phyloP scores from a whole-genome alignment of 2,329 filamentous ascomycete species.

The Aspergillus quadrilineatus region DNA sequence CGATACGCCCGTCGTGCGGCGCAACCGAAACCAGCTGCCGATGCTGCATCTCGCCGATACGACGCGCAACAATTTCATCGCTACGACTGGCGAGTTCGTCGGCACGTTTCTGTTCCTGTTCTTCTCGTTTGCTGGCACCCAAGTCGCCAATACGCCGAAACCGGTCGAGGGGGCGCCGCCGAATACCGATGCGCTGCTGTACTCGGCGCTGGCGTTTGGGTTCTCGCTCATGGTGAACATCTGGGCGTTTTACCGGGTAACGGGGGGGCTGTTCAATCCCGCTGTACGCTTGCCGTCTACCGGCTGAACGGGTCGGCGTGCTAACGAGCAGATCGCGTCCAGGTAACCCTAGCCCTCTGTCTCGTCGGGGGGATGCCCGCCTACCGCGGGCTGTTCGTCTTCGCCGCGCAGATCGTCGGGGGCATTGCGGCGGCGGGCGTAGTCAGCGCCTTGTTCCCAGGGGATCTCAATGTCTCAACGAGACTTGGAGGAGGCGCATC shows the following conservation, averaged over 20 bases:
- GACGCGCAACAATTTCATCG: constrained; percentile 47
- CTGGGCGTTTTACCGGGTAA: constrained; percentile 56
- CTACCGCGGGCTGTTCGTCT: neutral
- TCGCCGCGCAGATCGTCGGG: neutral
- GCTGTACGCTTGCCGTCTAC: constrained; percentile 30
- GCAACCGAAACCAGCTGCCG: constrained; percentile 26
- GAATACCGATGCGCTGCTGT: constrained; percentile 41
- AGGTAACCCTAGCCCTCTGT: neutral
- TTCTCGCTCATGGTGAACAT: constrained; percentile 53
- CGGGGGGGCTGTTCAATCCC: constrained; percentile 54
- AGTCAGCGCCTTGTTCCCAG: neutral
- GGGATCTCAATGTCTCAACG: neutral
- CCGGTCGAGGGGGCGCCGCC: constrained; percentile 33
- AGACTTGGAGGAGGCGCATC: neutral
- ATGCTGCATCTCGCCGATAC: constrained; percentile 37
- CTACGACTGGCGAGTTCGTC: constrained; percentile 51
- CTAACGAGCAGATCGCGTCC: neutral
- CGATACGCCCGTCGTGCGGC: neutral
- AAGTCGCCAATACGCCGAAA: constrained; percentile 45
- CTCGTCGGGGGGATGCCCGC: neutral
- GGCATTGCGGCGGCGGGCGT: neutral
- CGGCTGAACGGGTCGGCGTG: neutral
- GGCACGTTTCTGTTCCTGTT: constrained; percentile 54
- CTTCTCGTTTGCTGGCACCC: constrained; percentile 49
- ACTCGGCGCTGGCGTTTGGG: constrained; percentile 46